phyloP scores from a whole-genome alignment of 345 rosid species.

The Euphorbia lathyris region DNA sequence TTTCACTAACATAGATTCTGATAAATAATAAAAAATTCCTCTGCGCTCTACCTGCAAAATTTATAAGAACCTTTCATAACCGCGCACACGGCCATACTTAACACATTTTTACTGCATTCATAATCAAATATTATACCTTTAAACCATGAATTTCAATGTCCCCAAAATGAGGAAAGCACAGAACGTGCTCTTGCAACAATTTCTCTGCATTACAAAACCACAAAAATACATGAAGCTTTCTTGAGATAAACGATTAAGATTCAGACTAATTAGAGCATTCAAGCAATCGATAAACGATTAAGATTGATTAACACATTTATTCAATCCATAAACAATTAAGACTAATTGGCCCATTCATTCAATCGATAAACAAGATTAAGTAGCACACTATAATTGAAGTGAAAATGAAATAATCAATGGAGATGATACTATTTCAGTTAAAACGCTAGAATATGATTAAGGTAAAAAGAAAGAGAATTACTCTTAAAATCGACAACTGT shows the following conservation, averaged over 20 bases:
- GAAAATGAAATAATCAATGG: neutral
- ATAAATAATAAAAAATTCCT: slow-evolving; percentile 47
- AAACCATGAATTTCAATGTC: too few species aligned
- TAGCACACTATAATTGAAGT: neutral
- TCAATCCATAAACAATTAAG: neutral
- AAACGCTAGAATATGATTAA: too few species aligned
- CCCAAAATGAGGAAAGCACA: slow-evolving; percentile 53
- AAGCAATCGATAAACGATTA: too few species aligned
- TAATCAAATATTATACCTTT: slow-evolving; percentile 37
- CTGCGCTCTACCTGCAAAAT: slow-evolving; percentile 39
- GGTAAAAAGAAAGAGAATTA: slow-evolving; percentile 5
- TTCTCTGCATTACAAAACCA: slow-evolving; percentile 34
- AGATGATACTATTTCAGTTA: neutral
- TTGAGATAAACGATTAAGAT: neutral
- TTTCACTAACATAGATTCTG: slow-evolving; percentile 45
- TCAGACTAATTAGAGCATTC: too few species aligned
- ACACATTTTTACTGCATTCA: neutral
- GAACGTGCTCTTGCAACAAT: slow-evolving; percentile 38
- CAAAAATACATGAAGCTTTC: neutral
- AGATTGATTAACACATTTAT: too few species aligned
- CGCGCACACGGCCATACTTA: neutral
- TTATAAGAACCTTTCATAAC: neutral
- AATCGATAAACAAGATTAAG: too few species aligned
- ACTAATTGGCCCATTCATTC: too few species aligned
- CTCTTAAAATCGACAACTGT: slow-evolving; percentile 60